Conservation (phyloP, 345 rosid genomes). For the Turritis glabra region DNA sequence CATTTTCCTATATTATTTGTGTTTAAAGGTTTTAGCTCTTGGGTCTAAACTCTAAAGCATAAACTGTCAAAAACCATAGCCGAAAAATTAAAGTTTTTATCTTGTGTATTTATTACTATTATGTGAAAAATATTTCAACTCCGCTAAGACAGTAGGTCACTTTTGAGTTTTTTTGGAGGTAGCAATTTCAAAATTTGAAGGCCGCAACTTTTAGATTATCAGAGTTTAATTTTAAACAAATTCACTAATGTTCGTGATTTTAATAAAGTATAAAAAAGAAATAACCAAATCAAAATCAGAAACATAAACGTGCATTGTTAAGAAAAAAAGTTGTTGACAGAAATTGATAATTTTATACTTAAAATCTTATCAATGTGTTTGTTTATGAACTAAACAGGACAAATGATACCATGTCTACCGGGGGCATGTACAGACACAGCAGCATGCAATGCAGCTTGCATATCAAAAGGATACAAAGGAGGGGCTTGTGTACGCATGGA, state of each 20-base stretch:
- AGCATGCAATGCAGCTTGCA: slow-evolving; percentile 7
- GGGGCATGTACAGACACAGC: background rate
- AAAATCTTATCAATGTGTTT: background rate
- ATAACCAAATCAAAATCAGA: background rate
- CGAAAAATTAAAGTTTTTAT: background rate
- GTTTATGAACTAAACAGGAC: slow-evolving; percentile 18
- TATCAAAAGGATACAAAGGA: slow-evolving; percentile 21
- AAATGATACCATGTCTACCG: slow-evolving; percentile 11
- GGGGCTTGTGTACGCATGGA: slow-evolving; percentile 1
- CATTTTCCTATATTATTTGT: too few species aligned
- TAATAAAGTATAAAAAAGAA: background rate
- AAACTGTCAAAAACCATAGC: background rate
- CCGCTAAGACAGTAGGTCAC: background rate
- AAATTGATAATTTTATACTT: background rate
- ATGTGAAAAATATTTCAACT: background rate
- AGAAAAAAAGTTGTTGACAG: background rate
- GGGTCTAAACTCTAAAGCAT: background rate
- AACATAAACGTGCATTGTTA: background rate
- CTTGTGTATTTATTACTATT: background rate
- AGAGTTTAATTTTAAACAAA: background rate
- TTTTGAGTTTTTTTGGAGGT: background rate
- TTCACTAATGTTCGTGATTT: background rate
- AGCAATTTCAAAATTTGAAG: background rate
- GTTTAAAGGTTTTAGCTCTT: background rate
- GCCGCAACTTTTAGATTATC: background rate